phyloP scores from a whole-genome alignment of 139 green algal species.

The Spirogloea muscicola region DNA sequence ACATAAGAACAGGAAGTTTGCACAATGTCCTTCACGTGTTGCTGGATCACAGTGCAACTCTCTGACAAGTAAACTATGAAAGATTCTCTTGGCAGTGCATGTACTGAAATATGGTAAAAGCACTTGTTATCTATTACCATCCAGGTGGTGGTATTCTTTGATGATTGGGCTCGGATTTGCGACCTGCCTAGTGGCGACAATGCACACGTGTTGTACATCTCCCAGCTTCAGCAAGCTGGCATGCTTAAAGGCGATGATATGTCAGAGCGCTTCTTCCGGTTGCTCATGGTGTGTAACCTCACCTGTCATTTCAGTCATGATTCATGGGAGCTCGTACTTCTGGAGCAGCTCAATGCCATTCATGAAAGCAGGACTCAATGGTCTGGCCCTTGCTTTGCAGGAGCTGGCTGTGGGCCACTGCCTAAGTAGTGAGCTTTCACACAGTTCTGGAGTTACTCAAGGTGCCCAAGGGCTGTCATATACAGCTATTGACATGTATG shows the following conservation, averaged over 20 bases:
- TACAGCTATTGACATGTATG: constrained; percentile 64
- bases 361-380: not conserved
- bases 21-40: too few species aligned
- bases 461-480: constrained; percentile 51
- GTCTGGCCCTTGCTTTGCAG: constrained; percentile 5
- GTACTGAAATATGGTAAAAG: too few species aligned
- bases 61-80: too few species aligned
- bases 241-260: constrained; percentile 75
- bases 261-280: constrained; percentile 83
- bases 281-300: constrained; percentile 59
- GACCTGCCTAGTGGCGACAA: constrained; percentile 69
- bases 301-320: not conserved
- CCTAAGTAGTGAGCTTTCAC: constrained; percentile 10
- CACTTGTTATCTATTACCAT: too few species aligned
- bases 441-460: too few species aligned
- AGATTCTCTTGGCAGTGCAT: too few species aligned
- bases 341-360: too few species aligned
- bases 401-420: constrained; percentile 68
- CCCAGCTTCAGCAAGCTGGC: constrained; percentile 61
- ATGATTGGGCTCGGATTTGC: constrained; percentile 82
- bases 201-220: constrained; percentile 66
- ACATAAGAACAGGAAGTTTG: constrained; percentile 6
- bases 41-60: too few species aligned
- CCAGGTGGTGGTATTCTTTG: constrained; percentile 77
- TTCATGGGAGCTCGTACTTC: not conserved